phyloP scores from a whole-genome alignment of 2,329 filamentous ascomycete genomes.

The Fonsecaea pugnacius region DNA sequence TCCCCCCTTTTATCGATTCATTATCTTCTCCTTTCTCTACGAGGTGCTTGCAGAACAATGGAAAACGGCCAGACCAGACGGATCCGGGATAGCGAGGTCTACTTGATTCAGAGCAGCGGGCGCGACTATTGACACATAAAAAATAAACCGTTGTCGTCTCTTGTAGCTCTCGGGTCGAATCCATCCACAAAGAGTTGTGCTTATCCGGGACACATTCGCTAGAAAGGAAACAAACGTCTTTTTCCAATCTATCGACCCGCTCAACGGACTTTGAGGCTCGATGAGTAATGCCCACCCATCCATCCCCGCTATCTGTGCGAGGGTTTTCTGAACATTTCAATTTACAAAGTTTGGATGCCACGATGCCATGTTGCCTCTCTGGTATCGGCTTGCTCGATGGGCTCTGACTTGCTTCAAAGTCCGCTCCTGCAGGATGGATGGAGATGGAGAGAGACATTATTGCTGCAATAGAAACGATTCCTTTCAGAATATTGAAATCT shows the following conservation, averaged over 20 bases:
- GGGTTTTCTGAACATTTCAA: background rate
- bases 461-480: background rate
- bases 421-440: background rate
- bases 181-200: background rate
- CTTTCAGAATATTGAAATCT: background rate
- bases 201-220: background rate
- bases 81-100: too few relatives aligned
- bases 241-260: background rate
- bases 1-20: constrained; percentile 9
- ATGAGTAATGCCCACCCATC: background rate
- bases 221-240: too few relatives aligned
- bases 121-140: background rate
- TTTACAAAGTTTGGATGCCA: background rate
- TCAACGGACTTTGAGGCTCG: constrained; percentile 1
- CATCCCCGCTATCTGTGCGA: constrained; percentile 1
- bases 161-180: background rate
- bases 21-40: background rate
- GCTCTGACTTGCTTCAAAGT: constrained; percentile 6
- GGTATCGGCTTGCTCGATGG: background rate
- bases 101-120: background rate
- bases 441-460: background rate
- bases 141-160: background rate
- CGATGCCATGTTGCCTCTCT: background rate
- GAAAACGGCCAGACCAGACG: background rate
- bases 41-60: too few relatives aligned